A percentile compares a stretch with the other conserved stretches of the same genome.
These are phyloP conservation scores for Boechera divaricarpa DNA, from an alignment of 345 rosid genomes.

Conservation along the genomic window DNA sequence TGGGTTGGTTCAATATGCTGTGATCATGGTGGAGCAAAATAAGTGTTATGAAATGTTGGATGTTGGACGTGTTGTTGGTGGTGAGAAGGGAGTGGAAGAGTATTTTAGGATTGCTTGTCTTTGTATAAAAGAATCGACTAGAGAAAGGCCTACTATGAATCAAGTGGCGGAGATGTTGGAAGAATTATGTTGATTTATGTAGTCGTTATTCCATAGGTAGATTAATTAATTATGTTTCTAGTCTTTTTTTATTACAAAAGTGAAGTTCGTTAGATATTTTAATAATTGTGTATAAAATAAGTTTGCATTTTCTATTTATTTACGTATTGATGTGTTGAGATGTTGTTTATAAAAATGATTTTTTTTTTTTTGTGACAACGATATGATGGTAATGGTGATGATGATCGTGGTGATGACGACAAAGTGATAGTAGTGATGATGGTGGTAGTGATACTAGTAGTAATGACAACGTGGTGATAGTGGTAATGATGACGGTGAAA, in stretches of 20 bases:
- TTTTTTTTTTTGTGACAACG: too few species aligned
- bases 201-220: not conserved
- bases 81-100: slow-evolving; percentile 48
- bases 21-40: slow-evolving; percentile 43
- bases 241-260: not conserved
- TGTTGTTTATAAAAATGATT: too few species aligned
- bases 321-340: too few species aligned
- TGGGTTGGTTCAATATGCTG: slow-evolving; percentile 66
- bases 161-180: slow-evolving; percentile 51
- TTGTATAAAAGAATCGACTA: slow-evolving; percentile 55
- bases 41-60: slow-evolving; percentile 62
- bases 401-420: too few species aligned
- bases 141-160: slow-evolving; percentile 64
- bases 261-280: not conserved
- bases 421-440: too few species aligned
- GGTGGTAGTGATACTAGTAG: too few species aligned
- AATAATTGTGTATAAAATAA: not conserved
- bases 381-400: too few species aligned
- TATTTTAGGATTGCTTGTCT: slow-evolving; percentile 64
- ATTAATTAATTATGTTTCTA: not conserved
- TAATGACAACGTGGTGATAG: too few species aligned
- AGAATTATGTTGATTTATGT: not conserved
- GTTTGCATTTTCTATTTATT: too few species aligned
- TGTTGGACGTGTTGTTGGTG: slow-evolving; percentile 27
- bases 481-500: too few species aligned